phyloP scores from a whole-genome alignment of 2,329 filamentous ascomycete species.

The Scopulariopsis brevicaulis region DNA sequence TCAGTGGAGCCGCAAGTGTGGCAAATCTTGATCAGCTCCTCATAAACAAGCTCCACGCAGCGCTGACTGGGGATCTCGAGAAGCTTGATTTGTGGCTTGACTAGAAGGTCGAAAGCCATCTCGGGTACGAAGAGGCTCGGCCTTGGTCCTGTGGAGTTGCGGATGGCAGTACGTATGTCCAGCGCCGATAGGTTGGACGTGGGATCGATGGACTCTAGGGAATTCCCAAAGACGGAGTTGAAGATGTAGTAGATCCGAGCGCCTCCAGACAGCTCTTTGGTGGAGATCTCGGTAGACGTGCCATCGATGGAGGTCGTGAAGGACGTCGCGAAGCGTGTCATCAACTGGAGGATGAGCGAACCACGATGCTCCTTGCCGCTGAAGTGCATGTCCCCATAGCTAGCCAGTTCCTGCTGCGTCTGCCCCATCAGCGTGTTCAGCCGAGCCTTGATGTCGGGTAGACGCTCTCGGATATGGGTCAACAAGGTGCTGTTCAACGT shows the following conservation, averaged over 20 bases:
- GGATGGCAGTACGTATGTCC: conserved; percentile 93
- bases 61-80: conserved; percentile 90
- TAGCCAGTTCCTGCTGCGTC: conserved; percentile 94
- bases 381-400: conserved; percentile 96
- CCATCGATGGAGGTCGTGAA: conserved; percentile 98
- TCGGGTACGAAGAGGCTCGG: conserved; percentile 96
- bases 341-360: conserved; percentile 87
- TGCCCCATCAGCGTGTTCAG: conserved; percentile 99
- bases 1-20: conserved; percentile 96
- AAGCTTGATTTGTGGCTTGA: conserved; percentile 97
- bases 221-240: conserved; percentile 96
- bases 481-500: conserved; percentile 92
- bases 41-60: conserved; percentile 95
- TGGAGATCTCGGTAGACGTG: conserved; percentile 96
- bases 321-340: conserved; percentile 95
- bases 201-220: conserved; percentile 89
- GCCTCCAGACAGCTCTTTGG: conserved; percentile 91
- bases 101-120: conserved; percentile 91
- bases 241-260: conserved; percentile 98
- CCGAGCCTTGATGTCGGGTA: conserved; percentile 96
- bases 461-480: conserved; percentile 86
- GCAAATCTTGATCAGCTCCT: conserved; percentile 98
- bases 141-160: conserved; percentile 92
- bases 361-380: conserved; percentile 94
- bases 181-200: conserved; percentile 89